Conservation (phyloP, 192 early-diverging fungal genomes). For the Podila epigama region DNA sequence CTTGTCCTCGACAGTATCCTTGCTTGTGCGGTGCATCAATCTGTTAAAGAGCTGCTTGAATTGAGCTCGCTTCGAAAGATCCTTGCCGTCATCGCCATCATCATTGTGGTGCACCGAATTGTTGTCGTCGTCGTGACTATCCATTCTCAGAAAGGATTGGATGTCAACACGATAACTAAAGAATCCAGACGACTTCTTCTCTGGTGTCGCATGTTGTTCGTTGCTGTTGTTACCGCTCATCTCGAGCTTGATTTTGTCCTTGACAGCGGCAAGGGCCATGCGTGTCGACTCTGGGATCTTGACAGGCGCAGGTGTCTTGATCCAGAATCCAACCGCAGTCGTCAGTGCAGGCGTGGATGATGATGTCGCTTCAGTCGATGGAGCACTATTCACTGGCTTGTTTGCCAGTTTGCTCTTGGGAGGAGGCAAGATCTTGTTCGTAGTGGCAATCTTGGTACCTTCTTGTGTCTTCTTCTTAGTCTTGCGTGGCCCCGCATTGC, state of each 20-base stretch:
- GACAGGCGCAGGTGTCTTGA: constrained; percentile 22
- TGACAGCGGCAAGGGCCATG: constrained; percentile 9
- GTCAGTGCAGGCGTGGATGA: constrained; percentile 6
- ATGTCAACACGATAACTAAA: constrained; percentile 30
- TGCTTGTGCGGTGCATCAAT: neutral
- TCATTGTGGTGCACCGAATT: constrained; percentile 10
- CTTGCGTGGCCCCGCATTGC: neutral
- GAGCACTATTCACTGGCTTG: constrained; percentile 1
- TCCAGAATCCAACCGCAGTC: constrained; percentile 31
- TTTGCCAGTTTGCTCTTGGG: constrained; percentile 48
- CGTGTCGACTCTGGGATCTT: constrained; percentile 39
- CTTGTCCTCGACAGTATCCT: neutral
- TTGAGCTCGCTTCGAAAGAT: neutral
- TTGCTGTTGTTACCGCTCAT: neutral
- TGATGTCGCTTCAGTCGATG: too few species aligned
- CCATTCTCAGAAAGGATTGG: constrained; percentile 10
- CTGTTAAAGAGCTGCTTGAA: neutral
- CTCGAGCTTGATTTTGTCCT: constrained; percentile 8
- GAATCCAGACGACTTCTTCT: constrained; percentile 11
- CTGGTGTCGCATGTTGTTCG: neutral
- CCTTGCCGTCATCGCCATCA: constrained; percentile 9
- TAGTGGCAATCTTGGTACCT: constrained; percentile 23
- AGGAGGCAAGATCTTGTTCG: constrained; percentile 14
- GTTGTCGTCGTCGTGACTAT: constrained; percentile 5
- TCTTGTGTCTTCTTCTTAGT: constrained; percentile 13